Evolutionary conservation across 768 basidiomycete species (phyloP).

Genomic region (Cystobasidium ongulense): DNA sequence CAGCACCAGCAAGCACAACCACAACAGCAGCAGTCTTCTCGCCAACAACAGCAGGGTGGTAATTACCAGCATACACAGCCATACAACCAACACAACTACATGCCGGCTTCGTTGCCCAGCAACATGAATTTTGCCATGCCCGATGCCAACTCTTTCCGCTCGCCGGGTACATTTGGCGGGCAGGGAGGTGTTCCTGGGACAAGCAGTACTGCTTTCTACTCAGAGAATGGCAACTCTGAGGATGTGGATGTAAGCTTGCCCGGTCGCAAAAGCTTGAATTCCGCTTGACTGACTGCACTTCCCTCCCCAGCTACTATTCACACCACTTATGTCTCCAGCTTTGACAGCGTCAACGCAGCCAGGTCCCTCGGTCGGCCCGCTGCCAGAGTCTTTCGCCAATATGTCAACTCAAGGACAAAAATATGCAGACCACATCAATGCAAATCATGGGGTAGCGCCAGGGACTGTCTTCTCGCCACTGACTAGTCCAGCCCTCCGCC

Average conservation of each 20-base stretch:
- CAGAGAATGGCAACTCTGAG: constrained; percentile 5
- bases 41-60: background rate
- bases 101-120: background rate
- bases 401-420: constrained; percentile 1
- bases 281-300: background rate
- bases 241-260: background rate
- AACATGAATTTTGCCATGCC: constrained; percentile 7
- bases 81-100: background rate
- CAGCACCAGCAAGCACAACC: background rate
- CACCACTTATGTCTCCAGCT: constrained; percentile 47
- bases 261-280: background rate
- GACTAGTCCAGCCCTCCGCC: constrained; percentile 38
- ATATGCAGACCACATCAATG: background rate
- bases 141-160: constrained; percentile 13
- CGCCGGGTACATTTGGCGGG: background rate
- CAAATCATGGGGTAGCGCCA: constrained; percentile 28
- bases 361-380: constrained; percentile 18
- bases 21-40: no score
- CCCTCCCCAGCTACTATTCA: constrained; percentile 43
- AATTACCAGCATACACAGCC: background rate
- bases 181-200: background rate
- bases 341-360: constrained; percentile 41
- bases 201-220: constrained; percentile 19
- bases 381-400: constrained; percentile 30
- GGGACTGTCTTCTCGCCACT: constrained; percentile 39